Evolutionary conservation across 495 filamentous ascomycete genomes (phyloP), one percentile per base, ranked within the genome.

Genomic region (Aspergillus panamensis): DNA sequence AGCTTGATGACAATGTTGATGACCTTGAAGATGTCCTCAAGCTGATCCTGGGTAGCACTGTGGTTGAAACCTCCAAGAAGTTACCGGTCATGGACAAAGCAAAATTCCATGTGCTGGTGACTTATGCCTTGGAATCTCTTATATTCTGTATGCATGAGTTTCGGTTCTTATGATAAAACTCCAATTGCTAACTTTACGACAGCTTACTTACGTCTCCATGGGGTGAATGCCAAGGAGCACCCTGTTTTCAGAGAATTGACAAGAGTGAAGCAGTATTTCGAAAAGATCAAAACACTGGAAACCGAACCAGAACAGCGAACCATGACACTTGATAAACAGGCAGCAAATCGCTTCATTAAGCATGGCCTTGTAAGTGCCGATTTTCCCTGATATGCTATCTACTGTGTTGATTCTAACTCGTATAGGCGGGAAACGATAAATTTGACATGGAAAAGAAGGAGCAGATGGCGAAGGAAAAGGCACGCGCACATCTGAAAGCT

Each of bases 71-170:
- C 8, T 83, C 90, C 6, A 84, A 81, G 55, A 94, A 90, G 69
- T 76, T 98, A 32, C 92, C 95, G 1, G 79, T 98, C 9, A 77
- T 97, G 55, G 94, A 98, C 77, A 94, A 90, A 70, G 93, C 94
- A 17, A 95, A 96, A 74, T 84, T 96, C 55, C 89, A 94, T 65
- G 86, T 95, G 16, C 71, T 94, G 31, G 75, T 84, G 45, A 86
- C 90, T 0, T 97, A 97, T 69, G 82, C 92, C 0, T 84, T 98
- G 50, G 92, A 97, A 61, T 95, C 91, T n/a, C 75, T 96, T 13
- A 70, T 97, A 19, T 97, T 95, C 72, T 93, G 90, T 95, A 72
- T 57, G 84, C 69, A 3, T 21, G 32, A 19, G 19, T 31, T 33
- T 30, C 17, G 16, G 35, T 39, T 59, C 31, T 25, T 3, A 35